Conservation (phyloP, 2,329 filamentous ascomycete genomes). For the Epicoccum sorghinum region DNA sequence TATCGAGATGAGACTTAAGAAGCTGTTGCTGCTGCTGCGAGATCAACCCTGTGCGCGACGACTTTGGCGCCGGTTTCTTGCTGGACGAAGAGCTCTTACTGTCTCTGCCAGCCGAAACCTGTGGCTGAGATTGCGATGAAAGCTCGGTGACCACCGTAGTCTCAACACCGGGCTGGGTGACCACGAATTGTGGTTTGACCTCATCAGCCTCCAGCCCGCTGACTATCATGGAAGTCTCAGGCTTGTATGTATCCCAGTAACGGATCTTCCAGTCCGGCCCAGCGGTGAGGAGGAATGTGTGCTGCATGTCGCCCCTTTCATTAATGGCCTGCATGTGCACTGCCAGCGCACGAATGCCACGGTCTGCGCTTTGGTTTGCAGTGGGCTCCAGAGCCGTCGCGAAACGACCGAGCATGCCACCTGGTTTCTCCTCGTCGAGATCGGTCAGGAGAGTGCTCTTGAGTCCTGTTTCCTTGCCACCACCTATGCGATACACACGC, state of each 20-base stretch:
- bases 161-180: slow-evolving; percentile 47
- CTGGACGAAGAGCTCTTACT: slow-evolving; percentile 43
- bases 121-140: slow-evolving; percentile 30
- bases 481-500: slow-evolving; percentile 78
- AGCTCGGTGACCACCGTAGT: slow-evolving; percentile 50
- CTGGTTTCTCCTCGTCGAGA: slow-evolving; percentile 84
- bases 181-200: slow-evolving; percentile 70
- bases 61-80: slow-evolving; percentile 49
- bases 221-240: slow-evolving; percentile 79
- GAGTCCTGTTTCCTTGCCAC: slow-evolving; percentile 36
- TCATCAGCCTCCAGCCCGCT: slow-evolving; percentile 77
- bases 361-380: slow-evolving; percentile 61
- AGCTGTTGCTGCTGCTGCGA: slow-evolving; percentile 90
- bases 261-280: slow-evolving; percentile 89
- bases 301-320: slow-evolving; percentile 72
- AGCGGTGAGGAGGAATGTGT: slow-evolving; percentile 84
- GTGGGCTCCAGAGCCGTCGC: slow-evolving; percentile 68
- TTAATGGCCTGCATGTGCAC: slow-evolving; percentile 74
- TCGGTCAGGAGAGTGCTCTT: slow-evolving; percentile 76
- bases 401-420: slow-evolving; percentile 85
- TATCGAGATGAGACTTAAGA: slow-evolving; percentile 84
- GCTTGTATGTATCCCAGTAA: slow-evolving; percentile 86
- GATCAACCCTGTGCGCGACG: slow-evolving; percentile 82
- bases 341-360: slow-evolving; percentile 76
- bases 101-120: slow-evolving; percentile 26